Evolutionary conservation across 192 early-diverging fungal species (phyloP), one percentile per base, ranked within the genome.

Genomic region (Coemansia sp.): DNA sequence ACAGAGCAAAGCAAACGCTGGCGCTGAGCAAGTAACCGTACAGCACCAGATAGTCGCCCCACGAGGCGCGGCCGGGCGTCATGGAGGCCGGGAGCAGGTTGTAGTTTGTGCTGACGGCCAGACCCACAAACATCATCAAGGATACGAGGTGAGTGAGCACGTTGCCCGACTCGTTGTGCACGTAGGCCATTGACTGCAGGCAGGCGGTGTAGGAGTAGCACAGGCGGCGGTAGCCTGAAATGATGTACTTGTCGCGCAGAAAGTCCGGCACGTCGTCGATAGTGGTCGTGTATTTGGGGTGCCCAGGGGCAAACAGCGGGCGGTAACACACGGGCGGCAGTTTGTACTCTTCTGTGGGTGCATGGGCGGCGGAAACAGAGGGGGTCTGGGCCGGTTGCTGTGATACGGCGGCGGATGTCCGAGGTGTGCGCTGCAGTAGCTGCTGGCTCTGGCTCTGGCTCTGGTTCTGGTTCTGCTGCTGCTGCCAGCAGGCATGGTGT

Each of bases 81-180:
- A 76, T 68, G 3, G 60, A 56, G 5, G 60, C 53, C 2, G 72
- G 72, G 27, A 76, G 61, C 48, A 68, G 53, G 43, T 68, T 58
- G 46, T 51, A 64, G 54, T 56, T 60, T 4, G 78, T 65, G 33
- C 81, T 77, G 14, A 50, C 58, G 7, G 73, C 80, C 35, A 85
- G 66, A 9, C 76, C 56, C 32, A 81, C 49, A 65, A 94, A 85
- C 5, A 70, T 41, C n/a, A 84, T 22, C n/a, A 85, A 78, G 34
- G 90, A 90, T 6, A 89, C 17, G 1, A 91, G 57, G 60, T 97
- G 94, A 13, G 88, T 83, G 70, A 88, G 90, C 33, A 97, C 86
- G 62, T 97, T 97, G 29, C 89, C 93, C 30, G 84, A 86, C 69
- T 97, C 94, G 65, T 97, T 97, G 73, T 97, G 92, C 17, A 94